phyloP scores from a whole-genome alignment of 2,329 filamentous ascomycete species.

The Ceratocystis cubensis region DNA sequence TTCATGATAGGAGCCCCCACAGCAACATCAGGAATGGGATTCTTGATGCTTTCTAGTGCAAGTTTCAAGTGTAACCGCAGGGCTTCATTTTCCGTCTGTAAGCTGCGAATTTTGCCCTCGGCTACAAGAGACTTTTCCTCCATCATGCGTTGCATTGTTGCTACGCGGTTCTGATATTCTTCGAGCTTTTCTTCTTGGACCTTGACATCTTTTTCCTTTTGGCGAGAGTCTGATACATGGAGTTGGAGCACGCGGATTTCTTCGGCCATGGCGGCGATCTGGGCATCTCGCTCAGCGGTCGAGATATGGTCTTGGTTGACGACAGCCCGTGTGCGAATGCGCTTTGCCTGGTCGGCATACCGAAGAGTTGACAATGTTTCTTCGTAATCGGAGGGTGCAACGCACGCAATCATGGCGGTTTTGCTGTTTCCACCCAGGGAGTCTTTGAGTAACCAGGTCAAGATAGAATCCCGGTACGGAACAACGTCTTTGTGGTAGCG shows the following conservation, averaged over 20 bases:
- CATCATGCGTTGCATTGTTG: slow-evolving; percentile 87
- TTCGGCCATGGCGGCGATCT: slow-evolving; percentile 89
- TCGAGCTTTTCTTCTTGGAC: slow-evolving; percentile 75
- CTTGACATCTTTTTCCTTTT: slow-evolving; percentile 62
- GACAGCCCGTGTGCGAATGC: slow-evolving; percentile 83
- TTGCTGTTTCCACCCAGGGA: slow-evolving; percentile 93
- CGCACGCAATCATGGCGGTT: slow-evolving; percentile 98
- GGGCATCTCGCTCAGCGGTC: slow-evolving; percentile 82
- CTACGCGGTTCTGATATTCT: slow-evolving; percentile 85
- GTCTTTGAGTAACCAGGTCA: slow-evolving; percentile 83
- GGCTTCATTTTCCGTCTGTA: slow-evolving; percentile 84
- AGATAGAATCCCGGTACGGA: slow-evolving; percentile 81
- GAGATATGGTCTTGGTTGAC: slow-evolving; percentile 94
- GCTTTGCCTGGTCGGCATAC: slow-evolving; percentile 95
- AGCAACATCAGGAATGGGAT: slow-evolving; percentile 62
- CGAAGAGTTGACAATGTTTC: slow-evolving; percentile 92
- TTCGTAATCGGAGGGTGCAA: slow-evolving; percentile 89
- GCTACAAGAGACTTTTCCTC: slow-evolving; percentile 82
- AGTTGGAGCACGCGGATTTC: slow-evolving; percentile 81
- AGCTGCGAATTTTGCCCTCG: slow-evolving; percentile 82
- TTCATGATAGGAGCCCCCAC: slow-evolving; percentile 26
- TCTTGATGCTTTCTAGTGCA: slow-evolving; percentile 73
- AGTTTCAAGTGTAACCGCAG: slow-evolving; percentile 77
- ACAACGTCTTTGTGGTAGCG: slow-evolving; percentile 47
- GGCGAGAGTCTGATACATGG: slow-evolving; percentile 51